phyloP scores from a whole-genome alignment of 805 yeast species.

The Saccharomycopsis sp. region DNA sequence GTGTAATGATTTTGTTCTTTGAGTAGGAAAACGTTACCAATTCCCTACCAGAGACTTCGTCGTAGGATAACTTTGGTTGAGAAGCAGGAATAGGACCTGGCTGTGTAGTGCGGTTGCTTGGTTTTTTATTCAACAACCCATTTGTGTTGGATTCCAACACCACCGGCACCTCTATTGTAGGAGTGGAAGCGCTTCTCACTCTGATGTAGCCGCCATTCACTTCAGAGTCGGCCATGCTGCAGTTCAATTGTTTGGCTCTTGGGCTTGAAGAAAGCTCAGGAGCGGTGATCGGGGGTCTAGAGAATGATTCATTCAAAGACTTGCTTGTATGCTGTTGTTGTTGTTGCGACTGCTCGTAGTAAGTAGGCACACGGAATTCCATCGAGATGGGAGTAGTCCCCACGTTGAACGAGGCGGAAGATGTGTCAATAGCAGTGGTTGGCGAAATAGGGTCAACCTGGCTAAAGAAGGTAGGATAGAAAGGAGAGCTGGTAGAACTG shows the following conservation, averaged over 20 bases:
- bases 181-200: constrained; percentile 7
- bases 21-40: constrained; percentile 28
- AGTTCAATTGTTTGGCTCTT: too few relatives aligned
- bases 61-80: constrained; percentile 23
- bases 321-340: not conserved
- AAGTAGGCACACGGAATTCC: not conserved
- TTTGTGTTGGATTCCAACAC: constrained; percentile 2
- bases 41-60: constrained; percentile 26
- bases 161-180: constrained; percentile 2
- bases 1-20: constrained; percentile 25
- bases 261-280: too few relatives aligned
- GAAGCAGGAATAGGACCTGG: constrained; percentile 31
- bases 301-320: not conserved
- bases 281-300: constrained; percentile 1
- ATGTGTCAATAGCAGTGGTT: constrained; percentile 3
- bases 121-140: constrained; percentile 7
- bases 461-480: constrained; percentile 8
- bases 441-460: constrained; percentile 13
- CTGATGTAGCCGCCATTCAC: not conserved
- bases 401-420: not conserved
- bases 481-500: constrained; percentile 5
- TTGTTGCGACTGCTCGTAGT: not conserved
- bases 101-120: constrained; percentile 23
- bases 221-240: not conserved
- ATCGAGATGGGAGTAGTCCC: not conserved